Evolutionary conservation across 2,329 filamentous ascomycete genomes (phyloP), one percentile per base, ranked within the genome.

Genomic region (Ophiognomonia clavigignenti-juglandacearum): DNA sequence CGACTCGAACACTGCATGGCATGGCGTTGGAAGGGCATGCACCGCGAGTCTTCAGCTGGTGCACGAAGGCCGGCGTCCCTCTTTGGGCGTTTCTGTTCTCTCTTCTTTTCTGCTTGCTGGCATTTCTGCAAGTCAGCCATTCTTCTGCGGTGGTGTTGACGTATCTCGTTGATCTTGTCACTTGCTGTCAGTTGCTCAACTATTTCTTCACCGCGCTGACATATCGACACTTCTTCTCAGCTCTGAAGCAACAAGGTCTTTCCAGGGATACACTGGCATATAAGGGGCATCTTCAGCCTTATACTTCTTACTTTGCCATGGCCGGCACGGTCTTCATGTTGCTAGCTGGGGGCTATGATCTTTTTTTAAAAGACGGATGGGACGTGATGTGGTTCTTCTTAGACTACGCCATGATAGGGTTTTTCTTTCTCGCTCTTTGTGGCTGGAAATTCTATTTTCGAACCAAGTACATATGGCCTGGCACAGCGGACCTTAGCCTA

Each of bases 121-220:
- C 77, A 9, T 86, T 86, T 63, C 61, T 85, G 53, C 77, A 83
- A 57, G 69, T 84, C 36, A 77, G 71, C 31, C 73, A 72, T 56
- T 62, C 66, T 45, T 71, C 78, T 0, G 69, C 77, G 3, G 70
- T 76, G 34, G 82, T 83, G 7, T 64, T 85, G 54, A 69, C 67
- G 24, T 84, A 78, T 77, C 74, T 84, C 49, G 70, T 80, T 53
- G 79, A 75, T 60, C 65, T 85, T 54, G 65, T 80, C 36, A 81
- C 78, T 14, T 75, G 79, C 13, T 78, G 77, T 4, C 78, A 80
- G 56, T 68, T 80, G 20, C 77, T 81, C 63, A 75, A 77, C 57
- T 81, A 77, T 64, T 66, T 70, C 16, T 71, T 75, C 56, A 78
- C 78, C 57, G 72, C 72, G 46, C 73, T 78, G 56, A 80, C 77